phyloP scores from a whole-genome alignment of 441 rosid species.

The Macaranga tanarius region DNA sequence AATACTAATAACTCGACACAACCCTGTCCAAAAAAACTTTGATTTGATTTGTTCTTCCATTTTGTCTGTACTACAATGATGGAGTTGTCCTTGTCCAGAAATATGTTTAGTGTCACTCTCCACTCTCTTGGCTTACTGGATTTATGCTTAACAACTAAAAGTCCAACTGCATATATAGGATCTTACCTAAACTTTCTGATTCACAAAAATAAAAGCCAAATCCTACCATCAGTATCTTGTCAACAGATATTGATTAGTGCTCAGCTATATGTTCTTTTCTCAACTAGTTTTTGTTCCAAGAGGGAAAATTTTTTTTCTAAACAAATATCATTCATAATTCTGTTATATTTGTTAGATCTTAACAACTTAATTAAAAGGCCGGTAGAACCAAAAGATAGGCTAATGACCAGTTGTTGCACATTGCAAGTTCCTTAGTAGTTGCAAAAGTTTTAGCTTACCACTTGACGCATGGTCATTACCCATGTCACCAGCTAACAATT shows the following conservation, averaged over 20 bases:
- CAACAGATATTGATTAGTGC: not conserved
- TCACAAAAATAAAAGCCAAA: not conserved
- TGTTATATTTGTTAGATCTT: too few relatives aligned
- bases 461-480: too few relatives aligned
- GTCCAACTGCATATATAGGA: not conserved
- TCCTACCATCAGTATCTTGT: not conserved
- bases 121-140: slow-evolving; percentile 5
- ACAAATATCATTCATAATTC: too few relatives aligned
- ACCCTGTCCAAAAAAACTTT: not conserved
- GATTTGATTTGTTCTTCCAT: not conserved
- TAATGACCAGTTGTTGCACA: too few relatives aligned
- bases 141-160: not conserved
- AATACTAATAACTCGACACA: too few relatives aligned
- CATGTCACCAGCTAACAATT: too few relatives aligned
- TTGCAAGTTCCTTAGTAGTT: too few relatives aligned
- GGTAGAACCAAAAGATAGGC: too few relatives aligned
- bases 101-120: not conserved
- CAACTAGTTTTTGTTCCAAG: too few relatives aligned
- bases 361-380: too few relatives aligned
- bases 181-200: not conserved
- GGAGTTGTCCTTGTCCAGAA: not conserved
- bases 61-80: not conserved
- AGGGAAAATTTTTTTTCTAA: too few relatives aligned
- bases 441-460: too few relatives aligned
- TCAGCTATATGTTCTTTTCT: not conserved